Percentiles rank a stretch among this genome's conserved stretches.
Evolutionary conservation across 169 alveolate genomes (phyloP).

Genomic region (Eimeria necatrix): DNA sequence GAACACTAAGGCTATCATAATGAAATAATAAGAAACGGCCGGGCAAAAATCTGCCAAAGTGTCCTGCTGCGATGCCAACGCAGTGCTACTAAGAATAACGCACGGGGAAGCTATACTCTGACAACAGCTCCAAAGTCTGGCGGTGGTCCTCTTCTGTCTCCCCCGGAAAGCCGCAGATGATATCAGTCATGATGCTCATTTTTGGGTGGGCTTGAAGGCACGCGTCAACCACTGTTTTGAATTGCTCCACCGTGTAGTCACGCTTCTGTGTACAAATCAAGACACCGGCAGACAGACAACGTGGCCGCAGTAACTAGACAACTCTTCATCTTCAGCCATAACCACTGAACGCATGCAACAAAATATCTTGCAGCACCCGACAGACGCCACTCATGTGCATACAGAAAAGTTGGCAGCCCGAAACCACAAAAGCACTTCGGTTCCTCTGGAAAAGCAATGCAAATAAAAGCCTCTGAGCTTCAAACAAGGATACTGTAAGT

Average conservation of each 20-base stretch:
- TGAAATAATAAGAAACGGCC: too few relatives aligned
- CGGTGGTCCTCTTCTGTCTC: slow-evolving; percentile 96
- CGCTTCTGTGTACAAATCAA: slow-evolving; percentile 87
- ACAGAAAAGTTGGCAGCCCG: too few relatives aligned
- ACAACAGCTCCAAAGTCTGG: slow-evolving; percentile 93
- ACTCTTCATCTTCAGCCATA: too few relatives aligned
- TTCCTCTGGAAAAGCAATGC: too few relatives aligned
- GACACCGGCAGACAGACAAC: too few relatives aligned
- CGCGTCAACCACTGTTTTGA: slow-evolving; percentile 93
- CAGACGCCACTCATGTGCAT: too few relatives aligned
- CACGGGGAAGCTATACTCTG: slow-evolving; percentile 96
- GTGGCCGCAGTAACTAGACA: too few relatives aligned
- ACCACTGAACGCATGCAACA: background rate
- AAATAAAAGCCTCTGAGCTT: too few relatives aligned
- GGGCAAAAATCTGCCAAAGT: too few relatives aligned
- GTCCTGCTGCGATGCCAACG: too few relatives aligned
- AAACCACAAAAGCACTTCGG: too few relatives aligned
- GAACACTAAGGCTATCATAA: background rate
- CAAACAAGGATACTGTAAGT: too few relatives aligned
- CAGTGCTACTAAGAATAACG: background rate
- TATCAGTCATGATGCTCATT: slow-evolving; percentile 97
- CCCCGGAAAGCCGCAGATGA: slow-evolving; percentile 99
- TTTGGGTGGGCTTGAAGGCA: slow-evolving; percentile 91
- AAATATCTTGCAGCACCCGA: background rate
- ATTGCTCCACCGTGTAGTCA: slow-evolving; percentile 97